These are phyloP conservation scores for Metschnikowia picachoensis DNA, from an alignment of 805 yeast genomes.

Conservation along the genomic window DNA sequence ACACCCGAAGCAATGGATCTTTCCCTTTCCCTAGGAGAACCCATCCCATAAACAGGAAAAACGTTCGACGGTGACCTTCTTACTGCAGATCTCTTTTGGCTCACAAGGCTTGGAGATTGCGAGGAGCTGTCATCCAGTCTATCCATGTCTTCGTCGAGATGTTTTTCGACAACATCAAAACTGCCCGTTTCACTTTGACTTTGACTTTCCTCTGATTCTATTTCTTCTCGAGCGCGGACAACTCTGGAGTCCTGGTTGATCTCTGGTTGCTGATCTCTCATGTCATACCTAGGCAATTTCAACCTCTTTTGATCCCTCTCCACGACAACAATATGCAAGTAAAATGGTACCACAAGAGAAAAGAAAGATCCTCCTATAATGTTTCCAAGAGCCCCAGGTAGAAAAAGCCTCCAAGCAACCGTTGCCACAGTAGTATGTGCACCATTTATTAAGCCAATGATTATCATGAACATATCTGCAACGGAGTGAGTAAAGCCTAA, in stretches of 20 bases:
- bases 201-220: conserved; percentile 10
- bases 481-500: conserved; percentile 78
- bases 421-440: conserved; percentile 59
- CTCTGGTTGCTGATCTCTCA: conserved; percentile 78
- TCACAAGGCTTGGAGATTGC: conserved; percentile 1
- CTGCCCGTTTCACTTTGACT: conserved; percentile 4
- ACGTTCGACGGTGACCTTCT: conserved; percentile 61
- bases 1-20: conserved; percentile 47
- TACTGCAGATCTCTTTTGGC: neutral
- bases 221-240: conserved; percentile 38
- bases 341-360: conserved; percentile 64
- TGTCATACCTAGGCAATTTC: conserved; percentile 64
- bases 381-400: conserved; percentile 74
- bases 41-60: conserved; percentile 80
- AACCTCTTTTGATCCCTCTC: conserved; percentile 63
- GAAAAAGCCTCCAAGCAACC: conserved; percentile 67
- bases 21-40: conserved; percentile 55
- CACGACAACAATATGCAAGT: conserved; percentile 66
- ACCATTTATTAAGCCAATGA: conserved; percentile 64
- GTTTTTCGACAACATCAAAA: conserved; percentile 12
- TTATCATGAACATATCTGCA: conserved; percentile 73
- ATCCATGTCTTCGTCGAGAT: neutral
- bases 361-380: conserved; percentile 74
- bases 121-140: neutral
- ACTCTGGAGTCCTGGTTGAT: conserved; percentile 75